Conservation (phyloP, 768 basidiomycete genomes). For the Auricularia sp. region DNA sequence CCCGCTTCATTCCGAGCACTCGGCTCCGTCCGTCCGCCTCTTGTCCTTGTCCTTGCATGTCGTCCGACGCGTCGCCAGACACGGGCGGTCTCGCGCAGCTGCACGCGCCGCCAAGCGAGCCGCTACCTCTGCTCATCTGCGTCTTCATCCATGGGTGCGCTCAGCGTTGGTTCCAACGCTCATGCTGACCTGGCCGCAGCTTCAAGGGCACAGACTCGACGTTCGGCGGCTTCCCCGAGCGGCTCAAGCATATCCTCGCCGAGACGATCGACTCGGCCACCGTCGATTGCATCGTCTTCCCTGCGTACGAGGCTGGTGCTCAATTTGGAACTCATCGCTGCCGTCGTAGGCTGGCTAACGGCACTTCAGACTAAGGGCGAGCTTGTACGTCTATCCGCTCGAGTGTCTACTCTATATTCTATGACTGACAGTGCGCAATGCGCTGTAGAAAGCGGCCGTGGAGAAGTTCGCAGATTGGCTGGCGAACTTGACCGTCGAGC, state of each 20-base stretch:
- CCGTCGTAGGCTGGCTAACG: background rate
- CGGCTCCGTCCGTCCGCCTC: too few relatives aligned
- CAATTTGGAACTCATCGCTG: slow-evolving; percentile 2
- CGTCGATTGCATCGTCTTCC: slow-evolving; percentile 76
- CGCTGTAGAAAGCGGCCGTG: slow-evolving; percentile 61
- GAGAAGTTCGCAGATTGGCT: slow-evolving; percentile 88
- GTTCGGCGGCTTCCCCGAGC: slow-evolving; percentile 67
- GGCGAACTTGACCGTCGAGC: slow-evolving; percentile 76
- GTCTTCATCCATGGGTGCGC: slow-evolving; percentile 76
- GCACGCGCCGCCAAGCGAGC: background rate
- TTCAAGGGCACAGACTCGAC: slow-evolving; percentile 60
- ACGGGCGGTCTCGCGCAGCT: background rate
- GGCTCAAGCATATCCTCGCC: slow-evolving; percentile 66
- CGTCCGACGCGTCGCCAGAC: background rate
- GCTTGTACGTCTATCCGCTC: slow-evolving; percentile 40
- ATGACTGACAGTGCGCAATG: too few relatives aligned
- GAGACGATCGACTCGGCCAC: slow-evolving; percentile 46
- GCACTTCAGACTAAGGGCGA: slow-evolving; percentile 75
- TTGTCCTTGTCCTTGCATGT: background rate
- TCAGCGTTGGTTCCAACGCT: slow-evolving; percentile 12
- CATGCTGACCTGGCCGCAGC: slow-evolving; percentile 16
- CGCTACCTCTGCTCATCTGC: slow-evolving; percentile 46
- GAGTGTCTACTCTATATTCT: slow-evolving; percentile 4
- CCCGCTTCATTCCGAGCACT: too few relatives aligned
- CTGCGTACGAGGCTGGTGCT: slow-evolving; percentile 68